These are phyloP conservation scores for Talaromyces verruculosus DNA, from an alignment of 2,329 filamentous ascomycete genomes.

Conservation along the genomic window DNA sequence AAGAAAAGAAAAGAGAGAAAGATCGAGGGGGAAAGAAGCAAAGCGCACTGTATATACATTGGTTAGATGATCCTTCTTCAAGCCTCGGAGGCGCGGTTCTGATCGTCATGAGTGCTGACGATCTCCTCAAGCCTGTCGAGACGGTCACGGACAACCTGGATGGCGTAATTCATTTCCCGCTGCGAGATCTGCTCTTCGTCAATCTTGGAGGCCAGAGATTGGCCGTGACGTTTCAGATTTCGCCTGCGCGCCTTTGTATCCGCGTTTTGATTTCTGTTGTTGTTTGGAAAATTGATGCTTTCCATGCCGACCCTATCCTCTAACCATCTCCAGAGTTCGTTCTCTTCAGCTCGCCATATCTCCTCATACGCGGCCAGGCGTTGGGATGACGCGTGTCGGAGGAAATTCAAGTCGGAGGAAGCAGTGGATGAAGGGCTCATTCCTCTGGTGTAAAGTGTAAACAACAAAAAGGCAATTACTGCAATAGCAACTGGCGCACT, in stretches of 20 bases:
- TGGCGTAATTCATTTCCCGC: conserved; percentile 74
- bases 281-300: conserved; percentile 43
- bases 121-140: conserved; percentile 73
- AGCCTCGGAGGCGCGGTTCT: conserved; percentile 20
- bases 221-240: conserved; percentile 34
- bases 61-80: neutral
- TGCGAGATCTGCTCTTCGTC: conserved; percentile 69
- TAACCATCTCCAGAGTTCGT: conserved; percentile 88
- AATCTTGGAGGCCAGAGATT: conserved; percentile 57
- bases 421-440: conserved; percentile 36
- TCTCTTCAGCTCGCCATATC: conserved; percentile 86
- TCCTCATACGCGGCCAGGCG: conserved; percentile 84
- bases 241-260: conserved; percentile 43
- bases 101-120: conserved; percentile 58
- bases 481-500: conserved; percentile 76
- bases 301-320: conserved; percentile 81
- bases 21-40: neutral
- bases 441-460: conserved; percentile 69
- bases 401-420: conserved; percentile 39
- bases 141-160: conserved; percentile 82
- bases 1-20: neutral
- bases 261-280: conserved; percentile 34
- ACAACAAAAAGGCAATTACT: conserved; percentile 69
- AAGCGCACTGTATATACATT: neutral
- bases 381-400: conserved; percentile 55